Base-by-base conservation (phyloP, 306 rosid genomes). In the Herpetospermum pedunculosum region DNA sequence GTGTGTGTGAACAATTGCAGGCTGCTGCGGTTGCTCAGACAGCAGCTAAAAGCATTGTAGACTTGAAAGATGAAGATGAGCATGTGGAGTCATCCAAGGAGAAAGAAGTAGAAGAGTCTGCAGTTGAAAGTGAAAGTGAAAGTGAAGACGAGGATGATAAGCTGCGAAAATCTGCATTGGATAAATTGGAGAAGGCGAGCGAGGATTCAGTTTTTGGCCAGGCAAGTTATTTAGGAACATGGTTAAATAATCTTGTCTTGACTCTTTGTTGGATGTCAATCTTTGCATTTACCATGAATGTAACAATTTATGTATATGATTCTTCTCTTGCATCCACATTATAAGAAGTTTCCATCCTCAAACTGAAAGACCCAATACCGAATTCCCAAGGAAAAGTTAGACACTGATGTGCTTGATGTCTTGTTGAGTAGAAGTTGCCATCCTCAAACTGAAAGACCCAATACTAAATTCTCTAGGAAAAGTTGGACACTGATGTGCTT, bases 111-210 rank as follows among this genome's bases (percentile, higher is more conserved):
- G 86, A 83, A 75, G 86, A 52, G 47, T 72, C 87, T 54, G 82
- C 77, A 35, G 48, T 64, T 62, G 85, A 75, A 52, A 81, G 62
- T 79, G 92, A 75, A 52, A 81, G 62, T 79, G 92, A 84, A 79
- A 86, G 77, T 5, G 90, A 76, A 7, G 89, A 85, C 40, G 96
- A 87, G 78, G 30, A 49, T 32, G 85, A 77, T 16, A 82, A 81
- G 47, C 70, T 74, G 48, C 87, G 92, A 35, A 87, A 73, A 84
- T 82, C 90, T 80, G 96, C 97, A 78, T 65, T 95, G 76, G 90
- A 89, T 21, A 91, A 77, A 80, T 82, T 94, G 85, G 99, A 89
- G 95, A 94, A 91, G 75, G 99, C 96, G 63, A 82, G 99, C 74
- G 96, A 85, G 40, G 96, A 95, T 68, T 84, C 99, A 14, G 26